Percentiles rank a stretch among this genome's conserved stretches.
Evolutionary conservation across 192 early-diverging fungal genomes (phyloP).

Genomic region (Entrophospora sp.): DNA sequence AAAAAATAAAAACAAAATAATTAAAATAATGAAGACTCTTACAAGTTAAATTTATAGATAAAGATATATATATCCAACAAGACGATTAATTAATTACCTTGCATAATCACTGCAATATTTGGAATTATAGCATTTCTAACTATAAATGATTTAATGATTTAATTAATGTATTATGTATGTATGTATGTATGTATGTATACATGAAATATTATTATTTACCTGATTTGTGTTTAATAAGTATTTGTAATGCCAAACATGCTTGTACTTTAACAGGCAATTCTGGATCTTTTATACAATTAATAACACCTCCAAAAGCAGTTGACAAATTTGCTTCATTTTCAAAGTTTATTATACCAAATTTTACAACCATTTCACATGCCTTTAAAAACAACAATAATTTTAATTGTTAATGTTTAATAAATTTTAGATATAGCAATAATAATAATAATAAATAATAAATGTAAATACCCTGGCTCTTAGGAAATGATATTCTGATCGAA

Average conservation of each 20-base stretch:
- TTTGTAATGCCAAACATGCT: slow-evolving; percentile 73
- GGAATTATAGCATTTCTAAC: slow-evolving; percentile 67
- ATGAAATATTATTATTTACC: slow-evolving; percentile 27
- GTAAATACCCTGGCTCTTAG: slow-evolving; percentile 66
- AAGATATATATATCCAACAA: no score
- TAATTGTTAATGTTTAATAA: no score
- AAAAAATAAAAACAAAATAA: slow-evolving; percentile 7
- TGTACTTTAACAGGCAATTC: slow-evolving; percentile 85
- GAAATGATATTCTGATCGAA: slow-evolving; percentile 73
- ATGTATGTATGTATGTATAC: no score
- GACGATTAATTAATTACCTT: slow-evolving; percentile 40
- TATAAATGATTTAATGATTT: no score
- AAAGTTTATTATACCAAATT: slow-evolving; percentile 56
- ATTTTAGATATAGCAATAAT: no score
- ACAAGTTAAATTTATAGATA: no score
- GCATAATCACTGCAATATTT: slow-evolving; percentile 78
- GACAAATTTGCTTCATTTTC: slow-evolving; percentile 44
- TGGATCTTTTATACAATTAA: slow-evolving; percentile 59
- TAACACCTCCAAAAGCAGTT: slow-evolving; percentile 39
- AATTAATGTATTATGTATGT: no score
- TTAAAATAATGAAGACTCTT: background rate
- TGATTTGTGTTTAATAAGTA: slow-evolving; percentile 65
- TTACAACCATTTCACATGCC: slow-evolving; percentile 42
- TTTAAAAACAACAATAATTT: slow-evolving; percentile 11
- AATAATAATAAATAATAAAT: slow-evolving; percentile 27